phyloP scores from a whole-genome alignment of 176 grass and related monocot species.

The Bromus sterilis region DNA sequence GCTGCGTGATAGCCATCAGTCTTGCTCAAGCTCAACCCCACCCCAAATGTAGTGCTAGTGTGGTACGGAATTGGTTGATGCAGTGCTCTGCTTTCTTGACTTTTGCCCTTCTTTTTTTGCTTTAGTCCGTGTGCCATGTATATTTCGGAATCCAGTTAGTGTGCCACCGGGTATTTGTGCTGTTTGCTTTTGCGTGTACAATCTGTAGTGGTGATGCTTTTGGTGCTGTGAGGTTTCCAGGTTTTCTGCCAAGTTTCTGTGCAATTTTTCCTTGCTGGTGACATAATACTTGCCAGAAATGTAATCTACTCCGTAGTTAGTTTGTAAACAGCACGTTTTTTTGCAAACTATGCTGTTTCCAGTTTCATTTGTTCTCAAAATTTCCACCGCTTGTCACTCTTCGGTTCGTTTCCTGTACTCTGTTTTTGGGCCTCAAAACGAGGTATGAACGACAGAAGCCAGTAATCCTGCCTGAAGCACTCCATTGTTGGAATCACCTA shows the following conservation, averaged over 20 bases:
- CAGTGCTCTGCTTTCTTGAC: neutral
- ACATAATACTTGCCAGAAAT: neutral
- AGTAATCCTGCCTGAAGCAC: no score
- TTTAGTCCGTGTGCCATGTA: slow-evolving; percentile 1
- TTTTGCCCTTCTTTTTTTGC: neutral
- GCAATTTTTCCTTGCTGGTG: neutral
- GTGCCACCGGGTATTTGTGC: neutral
- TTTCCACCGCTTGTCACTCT: neutral
- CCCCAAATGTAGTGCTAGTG: neutral
- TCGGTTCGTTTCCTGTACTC: neutral
- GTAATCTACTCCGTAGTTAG: neutral
- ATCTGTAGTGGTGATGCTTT: neutral
- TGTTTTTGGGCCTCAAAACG: no score
- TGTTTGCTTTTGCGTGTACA: neutral
- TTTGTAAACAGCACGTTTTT: neutral
- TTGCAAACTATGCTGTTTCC: neutral
- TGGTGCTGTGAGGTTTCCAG: neutral
- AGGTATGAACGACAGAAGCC: no score
- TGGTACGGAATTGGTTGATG: neutral
- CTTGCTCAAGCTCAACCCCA: neutral
- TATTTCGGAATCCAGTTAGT: slow-evolving; percentile 14
- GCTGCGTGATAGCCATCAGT: neutral
- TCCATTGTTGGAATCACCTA: no score
- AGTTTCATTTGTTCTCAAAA: neutral
- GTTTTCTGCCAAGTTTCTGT: neutral